phyloP scores from a whole-genome alignment of 768 basidiomycete species.

The Rhizopogon roseolus region DNA sequence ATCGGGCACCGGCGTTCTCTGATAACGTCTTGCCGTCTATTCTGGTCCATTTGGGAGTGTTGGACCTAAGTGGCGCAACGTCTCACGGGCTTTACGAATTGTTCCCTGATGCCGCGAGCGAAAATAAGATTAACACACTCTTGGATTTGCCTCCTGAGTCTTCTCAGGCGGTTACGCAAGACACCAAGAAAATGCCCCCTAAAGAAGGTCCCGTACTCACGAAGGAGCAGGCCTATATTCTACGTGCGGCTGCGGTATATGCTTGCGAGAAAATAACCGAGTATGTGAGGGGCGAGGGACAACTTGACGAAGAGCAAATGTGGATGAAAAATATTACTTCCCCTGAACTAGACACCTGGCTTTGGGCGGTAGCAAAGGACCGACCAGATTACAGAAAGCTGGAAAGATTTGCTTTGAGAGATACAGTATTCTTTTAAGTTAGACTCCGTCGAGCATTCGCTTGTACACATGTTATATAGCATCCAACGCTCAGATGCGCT shows the following conservation, averaged over 20 bases:
- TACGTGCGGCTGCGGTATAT: constrained; percentile 77
- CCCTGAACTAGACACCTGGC: constrained; percentile 68
- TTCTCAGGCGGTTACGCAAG: background rate
- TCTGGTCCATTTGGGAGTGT: constrained; percentile 68
- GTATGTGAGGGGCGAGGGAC: constrained; percentile 34
- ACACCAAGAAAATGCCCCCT: constrained; percentile 17
- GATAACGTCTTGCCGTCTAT: constrained; percentile 87
- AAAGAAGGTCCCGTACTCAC: constrained; percentile 54
- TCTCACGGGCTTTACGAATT: constrained; percentile 37
- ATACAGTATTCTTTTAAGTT: constrained; percentile 74
- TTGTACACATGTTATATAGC: too few relatives aligned
- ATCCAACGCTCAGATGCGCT: too few relatives aligned
- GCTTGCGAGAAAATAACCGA: constrained; percentile 70
- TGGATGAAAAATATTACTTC: constrained; percentile 57
- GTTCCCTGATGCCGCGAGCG: constrained; percentile 45
- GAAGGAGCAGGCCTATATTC: constrained; percentile 56
- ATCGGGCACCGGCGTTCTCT: constrained; percentile 59
- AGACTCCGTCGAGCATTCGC: constrained; percentile 7
- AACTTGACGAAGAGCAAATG: constrained; percentile 20
- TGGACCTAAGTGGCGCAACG: constrained; percentile 51
- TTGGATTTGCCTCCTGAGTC: constrained; percentile 26
- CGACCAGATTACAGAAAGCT: constrained; percentile 64
- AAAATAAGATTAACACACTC: constrained; percentile 33
- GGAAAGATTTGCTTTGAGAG: constrained; percentile 58
- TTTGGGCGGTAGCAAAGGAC: constrained; percentile 83